A percentile compares a stretch with the other conserved stretches of the same genome.
Conservation (phyloP, 495 filamentous ascomycete species). For the Copromyces sp. region DNA sequence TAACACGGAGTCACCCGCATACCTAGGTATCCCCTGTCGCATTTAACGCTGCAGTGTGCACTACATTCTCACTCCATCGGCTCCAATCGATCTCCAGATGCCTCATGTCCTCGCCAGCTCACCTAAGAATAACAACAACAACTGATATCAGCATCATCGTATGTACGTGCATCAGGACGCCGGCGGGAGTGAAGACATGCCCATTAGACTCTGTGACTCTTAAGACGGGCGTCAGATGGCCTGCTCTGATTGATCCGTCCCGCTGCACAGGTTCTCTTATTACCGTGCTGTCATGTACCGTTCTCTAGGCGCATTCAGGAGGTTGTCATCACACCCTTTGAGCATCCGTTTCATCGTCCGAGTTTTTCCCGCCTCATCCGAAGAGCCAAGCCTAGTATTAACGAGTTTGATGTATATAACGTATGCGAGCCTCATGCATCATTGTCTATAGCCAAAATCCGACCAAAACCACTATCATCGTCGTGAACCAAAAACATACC, state of each 20-base stretch:
- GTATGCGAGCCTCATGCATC: background rate
- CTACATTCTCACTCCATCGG: background rate
- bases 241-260: background rate
- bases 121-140: background rate
- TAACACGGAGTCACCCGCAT: background rate
- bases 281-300: background rate
- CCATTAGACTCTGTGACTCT: background rate
- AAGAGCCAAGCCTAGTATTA: background rate
- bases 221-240: background rate
- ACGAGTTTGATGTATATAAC: slow-evolving; percentile 2
- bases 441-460: background rate
- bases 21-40: background rate
- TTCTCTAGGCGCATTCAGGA: background rate
- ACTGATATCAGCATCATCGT: background rate
- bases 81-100: background rate
- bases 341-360: background rate
- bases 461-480: background rate
- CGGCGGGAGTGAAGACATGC: background rate
- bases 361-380: background rate
- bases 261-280: background rate
- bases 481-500: background rate
- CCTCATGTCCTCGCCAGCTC: background rate
- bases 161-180: background rate
- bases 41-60: background rate
- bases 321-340: background rate